phyloP scores from a whole-genome alignment of 352 stramenopile species.

The Pythium aristosporum region DNA sequence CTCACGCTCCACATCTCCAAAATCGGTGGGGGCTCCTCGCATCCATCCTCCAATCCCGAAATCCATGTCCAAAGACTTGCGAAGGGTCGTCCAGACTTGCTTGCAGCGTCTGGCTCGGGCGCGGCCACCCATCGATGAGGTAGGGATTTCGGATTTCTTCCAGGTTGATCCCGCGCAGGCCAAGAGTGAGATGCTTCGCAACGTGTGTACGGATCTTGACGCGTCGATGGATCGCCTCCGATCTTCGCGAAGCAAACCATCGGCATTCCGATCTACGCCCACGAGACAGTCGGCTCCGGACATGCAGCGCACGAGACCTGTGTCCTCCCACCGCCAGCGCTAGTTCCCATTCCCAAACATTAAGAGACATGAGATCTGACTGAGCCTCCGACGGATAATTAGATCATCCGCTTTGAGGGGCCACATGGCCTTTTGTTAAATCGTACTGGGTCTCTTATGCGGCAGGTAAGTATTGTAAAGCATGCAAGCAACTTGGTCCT shows the following conservation, averaged over 20 bases:
- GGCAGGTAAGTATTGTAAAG: too few relatives aligned
- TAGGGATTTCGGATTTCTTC: constrained; percentile 52
- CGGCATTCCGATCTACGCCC: background rate
- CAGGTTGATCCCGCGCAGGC: constrained; percentile 46
- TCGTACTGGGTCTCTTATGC: too few relatives aligned
- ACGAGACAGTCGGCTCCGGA: background rate
- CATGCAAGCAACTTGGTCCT: too few relatives aligned
- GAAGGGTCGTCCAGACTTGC: constrained; percentile 41
- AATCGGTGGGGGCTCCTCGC: background rate
- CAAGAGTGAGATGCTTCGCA: constrained; percentile 51
- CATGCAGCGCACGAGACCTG: background rate
- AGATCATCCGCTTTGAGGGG: too few relatives aligned
- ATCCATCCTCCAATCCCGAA: constrained; percentile 39
- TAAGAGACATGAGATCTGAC: too few relatives aligned
- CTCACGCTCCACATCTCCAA: background rate
- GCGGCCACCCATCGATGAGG: constrained; percentile 29
- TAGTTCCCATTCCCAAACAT: too few relatives aligned
- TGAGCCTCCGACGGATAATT: too few relatives aligned
- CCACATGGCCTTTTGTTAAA: too few relatives aligned
- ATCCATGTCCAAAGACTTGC: constrained; percentile 44
- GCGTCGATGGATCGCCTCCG: constrained; percentile 49
- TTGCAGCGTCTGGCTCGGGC: constrained; percentile 44
- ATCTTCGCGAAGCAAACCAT: background rate
- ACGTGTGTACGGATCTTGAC: constrained; percentile 59
- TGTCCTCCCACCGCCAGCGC: too few relatives aligned